Conservation (phyloP, 768 basidiomycete species). For the Leccinum truebloodii region DNA sequence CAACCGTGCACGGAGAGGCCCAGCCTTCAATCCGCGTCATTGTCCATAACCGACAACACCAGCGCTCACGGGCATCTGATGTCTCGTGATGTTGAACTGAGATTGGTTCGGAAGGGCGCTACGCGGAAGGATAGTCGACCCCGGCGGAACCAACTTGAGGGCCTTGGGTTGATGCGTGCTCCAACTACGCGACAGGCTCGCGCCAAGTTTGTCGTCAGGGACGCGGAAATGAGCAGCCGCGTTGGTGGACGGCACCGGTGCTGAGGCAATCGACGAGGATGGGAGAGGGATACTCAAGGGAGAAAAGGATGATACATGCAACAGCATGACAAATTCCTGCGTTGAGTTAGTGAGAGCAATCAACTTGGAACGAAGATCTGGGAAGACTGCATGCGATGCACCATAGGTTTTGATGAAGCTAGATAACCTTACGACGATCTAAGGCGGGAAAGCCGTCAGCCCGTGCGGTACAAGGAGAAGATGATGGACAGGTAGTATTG, state of each 20-base stretch:
- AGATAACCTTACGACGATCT: constrained; percentile 79
- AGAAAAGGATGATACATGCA: constrained; percentile 83
- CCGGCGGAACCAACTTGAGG: constrained; percentile 38
- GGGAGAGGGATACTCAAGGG: constrained; percentile 54
- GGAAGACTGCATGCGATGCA: constrained; percentile 53
- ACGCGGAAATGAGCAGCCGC: constrained; percentile 20
- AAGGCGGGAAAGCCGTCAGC: constrained; percentile 8
- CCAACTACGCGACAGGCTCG: constrained; percentile 57
- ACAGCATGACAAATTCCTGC: constrained; percentile 82
- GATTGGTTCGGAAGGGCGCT: constrained; percentile 55
- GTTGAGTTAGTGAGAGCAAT: constrained; percentile 79
- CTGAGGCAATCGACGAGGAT: constrained; percentile 56
- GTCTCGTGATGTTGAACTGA: constrained; percentile 42
- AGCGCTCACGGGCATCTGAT: constrained; percentile 1
- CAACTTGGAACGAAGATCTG: constrained; percentile 67
- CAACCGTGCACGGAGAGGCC: constrained; percentile 26
- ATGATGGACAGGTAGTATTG: neutral
- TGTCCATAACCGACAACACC: constrained; percentile 16
- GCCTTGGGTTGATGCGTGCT: constrained; percentile 51
- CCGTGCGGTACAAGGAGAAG: neutral
- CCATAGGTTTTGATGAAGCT: constrained; percentile 69
- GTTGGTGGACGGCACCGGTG: constrained; percentile 22
- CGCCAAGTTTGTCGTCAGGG: constrained; percentile 50
- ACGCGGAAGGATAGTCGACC: constrained; percentile 42
- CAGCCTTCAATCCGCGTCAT: constrained; percentile 31